These are phyloP conservation scores for Glaciozyma antarctica DNA, from an alignment of 768 basidiomycete species.

Conservation along the genomic window DNA sequence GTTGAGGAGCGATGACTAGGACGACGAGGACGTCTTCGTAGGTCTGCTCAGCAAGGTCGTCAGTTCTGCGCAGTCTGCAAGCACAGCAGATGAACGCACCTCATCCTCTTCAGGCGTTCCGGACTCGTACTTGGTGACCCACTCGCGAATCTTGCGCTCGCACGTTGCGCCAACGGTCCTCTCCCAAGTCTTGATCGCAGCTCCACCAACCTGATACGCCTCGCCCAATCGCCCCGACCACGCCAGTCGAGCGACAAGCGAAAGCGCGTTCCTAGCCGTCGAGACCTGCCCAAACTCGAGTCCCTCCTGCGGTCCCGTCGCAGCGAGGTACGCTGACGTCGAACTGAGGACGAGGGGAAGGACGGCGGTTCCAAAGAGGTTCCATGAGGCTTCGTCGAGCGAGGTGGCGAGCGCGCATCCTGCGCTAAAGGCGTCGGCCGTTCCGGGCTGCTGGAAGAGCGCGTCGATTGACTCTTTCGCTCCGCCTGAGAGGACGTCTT, in stretches of 20 bases:
- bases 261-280: slow-evolving; percentile 38
- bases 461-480: slow-evolving; percentile 38
- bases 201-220: slow-evolving; percentile 6
- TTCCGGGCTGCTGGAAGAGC: slow-evolving; percentile 37
- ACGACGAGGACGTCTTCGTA: slow-evolving; percentile 22
- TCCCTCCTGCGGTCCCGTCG: slow-evolving; percentile 5
- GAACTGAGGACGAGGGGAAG: slow-evolving; percentile 13
- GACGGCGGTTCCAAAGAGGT: slow-evolving; percentile 15
- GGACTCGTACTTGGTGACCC: slow-evolving; percentile 6
- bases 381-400: slow-evolving; percentile 14
- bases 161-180: slow-evolving; percentile 1
- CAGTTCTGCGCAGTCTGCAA: background rate
- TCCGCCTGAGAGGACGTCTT: slow-evolving; percentile 35
- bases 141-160: background rate
- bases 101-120: slow-evolving; percentile 7
- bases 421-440: slow-evolving; percentile 35
- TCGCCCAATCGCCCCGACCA: slow-evolving; percentile 35
- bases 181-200: slow-evolving; percentile 20
- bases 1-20: slow-evolving; percentile 22
- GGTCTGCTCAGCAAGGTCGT: background rate
- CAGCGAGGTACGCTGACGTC: slow-evolving; percentile 25
- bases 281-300: slow-evolving; percentile 34
- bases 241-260: slow-evolving; percentile 38
- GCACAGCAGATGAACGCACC: slow-evolving; percentile 1
- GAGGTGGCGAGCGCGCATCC: slow-evolving; percentile 20